These are phyloP conservation scores for Chlamydomonas sp. DNA, from an alignment of 139 green algal genomes.

Conservation along the genomic window DNA sequence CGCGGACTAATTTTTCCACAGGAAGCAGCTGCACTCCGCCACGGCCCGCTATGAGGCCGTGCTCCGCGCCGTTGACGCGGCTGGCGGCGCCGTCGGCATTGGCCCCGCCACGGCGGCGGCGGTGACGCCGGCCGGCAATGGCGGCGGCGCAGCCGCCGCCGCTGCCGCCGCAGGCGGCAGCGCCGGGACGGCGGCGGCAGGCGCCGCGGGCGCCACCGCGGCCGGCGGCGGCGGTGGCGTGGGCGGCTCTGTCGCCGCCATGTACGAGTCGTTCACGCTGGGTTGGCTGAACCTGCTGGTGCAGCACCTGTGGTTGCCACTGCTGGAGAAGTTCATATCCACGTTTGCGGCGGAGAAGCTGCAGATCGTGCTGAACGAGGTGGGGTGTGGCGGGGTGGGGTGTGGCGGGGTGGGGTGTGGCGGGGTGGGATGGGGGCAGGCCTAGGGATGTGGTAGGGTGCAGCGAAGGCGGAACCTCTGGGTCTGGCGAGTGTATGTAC, in stretches of 20 bases:
- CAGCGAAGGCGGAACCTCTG: too few relatives aligned
- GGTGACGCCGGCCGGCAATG: background rate
- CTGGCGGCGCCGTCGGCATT: background rate
- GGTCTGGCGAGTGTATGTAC: too few relatives aligned
- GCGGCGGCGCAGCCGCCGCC: background rate
- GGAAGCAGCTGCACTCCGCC: slow-evolving; percentile 22
- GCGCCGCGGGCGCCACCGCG: background rate
- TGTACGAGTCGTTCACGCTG: slow-evolving; percentile 51
- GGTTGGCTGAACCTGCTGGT: slow-evolving; percentile 51
- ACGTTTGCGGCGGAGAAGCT: slow-evolving; percentile 40
- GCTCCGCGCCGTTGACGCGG: background rate
- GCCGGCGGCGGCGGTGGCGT: background rate
- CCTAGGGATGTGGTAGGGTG: too few relatives aligned
- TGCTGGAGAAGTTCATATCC: slow-evolving; percentile 44
- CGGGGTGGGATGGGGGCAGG: too few relatives aligned
- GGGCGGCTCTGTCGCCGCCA: background rate
- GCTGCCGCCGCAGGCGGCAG: background rate
- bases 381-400: too few relatives aligned
- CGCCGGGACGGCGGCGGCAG: background rate
- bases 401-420: background rate
- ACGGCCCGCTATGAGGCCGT: slow-evolving; percentile 14
- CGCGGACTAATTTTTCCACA: background rate
- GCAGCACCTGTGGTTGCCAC: slow-evolving; percentile 36
- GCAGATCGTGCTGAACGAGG: slow-evolving; percentile 51
- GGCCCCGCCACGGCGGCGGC: background rate